phyloP scores from a whole-genome alignment of 129 eudicot species.

The Pulicaria dysenterica region DNA sequence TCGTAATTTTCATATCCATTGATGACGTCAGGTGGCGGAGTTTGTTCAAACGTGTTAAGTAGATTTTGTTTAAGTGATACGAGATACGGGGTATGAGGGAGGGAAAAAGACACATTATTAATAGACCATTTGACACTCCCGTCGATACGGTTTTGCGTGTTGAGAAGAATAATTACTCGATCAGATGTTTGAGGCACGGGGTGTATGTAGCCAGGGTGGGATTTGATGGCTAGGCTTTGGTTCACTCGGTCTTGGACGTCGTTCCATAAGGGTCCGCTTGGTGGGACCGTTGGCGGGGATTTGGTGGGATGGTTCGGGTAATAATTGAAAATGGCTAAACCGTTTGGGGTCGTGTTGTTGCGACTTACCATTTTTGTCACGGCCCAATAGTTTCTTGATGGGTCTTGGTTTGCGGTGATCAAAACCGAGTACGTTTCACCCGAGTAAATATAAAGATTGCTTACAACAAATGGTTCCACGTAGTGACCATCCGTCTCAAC shows the following conservation, averaged over 20 bases:
- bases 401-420: slow-evolving; percentile 71
- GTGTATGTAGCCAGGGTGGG: slow-evolving; percentile 49
- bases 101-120: slow-evolving; percentile 68
- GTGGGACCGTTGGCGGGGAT: slow-evolving; percentile 66
- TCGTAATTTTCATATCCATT: slow-evolving; percentile 46
- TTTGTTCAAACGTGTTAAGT: slow-evolving; percentile 50
- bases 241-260: slow-evolving; percentile 44
- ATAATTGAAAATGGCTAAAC: slow-evolving; percentile 69
- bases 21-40: slow-evolving; percentile 58
- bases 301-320: slow-evolving; percentile 75
- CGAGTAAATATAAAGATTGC: slow-evolving; percentile 79
- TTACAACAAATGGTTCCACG: slow-evolving; percentile 76
- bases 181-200: slow-evolving; percentile 64
- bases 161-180: slow-evolving; percentile 61
- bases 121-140: slow-evolving; percentile 65
- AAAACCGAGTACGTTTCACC: slow-evolving; percentile 91
- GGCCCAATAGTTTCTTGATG: slow-evolving; percentile 81
- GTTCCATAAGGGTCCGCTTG: slow-evolving; percentile 71
- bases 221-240: slow-evolving; percentile 56
- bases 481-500: slow-evolving; percentile 89
- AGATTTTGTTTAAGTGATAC: slow-evolving; percentile 57
- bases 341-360: slow-evolving; percentile 57
- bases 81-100: slow-evolving; percentile 79
- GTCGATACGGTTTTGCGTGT: slow-evolving; percentile 69
- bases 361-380: slow-evolving; percentile 62